Evolutionary conservation across 306 rosid species (phyloP), one percentile per base, ranked within the genome.

Genomic region (Lathyrus tuberosus): DNA sequence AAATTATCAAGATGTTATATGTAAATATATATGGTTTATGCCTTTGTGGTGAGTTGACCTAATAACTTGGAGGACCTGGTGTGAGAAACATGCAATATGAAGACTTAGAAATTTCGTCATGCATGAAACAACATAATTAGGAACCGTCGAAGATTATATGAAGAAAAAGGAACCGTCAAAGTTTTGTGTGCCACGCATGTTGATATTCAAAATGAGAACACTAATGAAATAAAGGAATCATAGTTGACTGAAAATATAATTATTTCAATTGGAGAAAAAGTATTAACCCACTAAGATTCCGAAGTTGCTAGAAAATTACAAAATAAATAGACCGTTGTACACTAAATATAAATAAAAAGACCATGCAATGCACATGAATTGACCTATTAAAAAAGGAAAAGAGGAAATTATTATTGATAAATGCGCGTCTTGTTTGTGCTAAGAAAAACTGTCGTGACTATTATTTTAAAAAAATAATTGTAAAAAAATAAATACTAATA

Each of bases 141-240:
- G 40, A 35, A 33, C 8, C 38, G 38, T 33, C 38, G 38, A 33
- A 33, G 8, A 33, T 33, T 33, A 33, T 33, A 5, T 1, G 38
- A 6, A 33, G 8, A 33, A 33, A 33, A 33, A 24, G 62, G 15
- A 66, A 67, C 82, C 66, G 83, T 62, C 83, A 17, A 43, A 51
- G 35, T 22, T 4, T 22, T 0, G 26, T 22, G 35, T 22, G 5
- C 60, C 60, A 53, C 60, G 10, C 33, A 11, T 53, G 33, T 53
- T 10, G n/a, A 53, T 53, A 53, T 53, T 53, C 16, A 11, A 70
- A 30, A 18, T 72, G 14, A n/a, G 41, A 72, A 61, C 62, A 62
- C 52, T 4, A 5, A 48, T 2, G 40, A 30, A 38, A 31, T 35
- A 59, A 2, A 24, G 41, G 41, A 62, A 35, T 20, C 5, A 4